Evolutionary conservation across 805 yeast species (phyloP).

Genomic region (Pichia gijzeniarum): DNA sequence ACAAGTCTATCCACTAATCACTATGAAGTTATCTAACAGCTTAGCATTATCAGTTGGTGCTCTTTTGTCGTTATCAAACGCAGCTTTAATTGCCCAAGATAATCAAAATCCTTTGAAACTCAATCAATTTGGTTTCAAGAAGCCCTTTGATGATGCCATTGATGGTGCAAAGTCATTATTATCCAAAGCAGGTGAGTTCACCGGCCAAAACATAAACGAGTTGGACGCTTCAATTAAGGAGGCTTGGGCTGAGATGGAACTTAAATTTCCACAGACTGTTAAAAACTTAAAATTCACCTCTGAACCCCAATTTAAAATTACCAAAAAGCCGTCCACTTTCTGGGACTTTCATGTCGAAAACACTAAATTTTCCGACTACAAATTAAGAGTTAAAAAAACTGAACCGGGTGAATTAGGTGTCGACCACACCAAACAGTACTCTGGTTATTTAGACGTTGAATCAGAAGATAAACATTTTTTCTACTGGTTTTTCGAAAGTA

Average conservation of each 20-base stretch:
- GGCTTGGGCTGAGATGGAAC: conserved; percentile 60
- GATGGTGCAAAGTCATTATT: conserved; percentile 23
- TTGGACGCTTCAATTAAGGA: conserved; percentile 43
- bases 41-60: conserved; percentile 11
- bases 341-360: conserved; percentile 31
- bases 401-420: conserved; percentile 46
- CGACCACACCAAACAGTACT: conserved; percentile 62
- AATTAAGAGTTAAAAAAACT: conserved; percentile 43
- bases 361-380: conserved; percentile 37
- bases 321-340: conserved; percentile 28
- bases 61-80: conserved; percentile 4
- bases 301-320: conserved; percentile 39
- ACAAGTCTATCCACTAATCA: no score
- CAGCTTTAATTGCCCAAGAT: conserved; percentile 3
- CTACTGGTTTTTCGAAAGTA: conserved; percentile 89
- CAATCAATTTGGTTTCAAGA: not conserved
- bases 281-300: conserved; percentile 43
- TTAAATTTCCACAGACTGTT: conserved; percentile 52
- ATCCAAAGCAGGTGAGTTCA: conserved; percentile 41
- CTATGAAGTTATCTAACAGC: conserved; percentile 11
- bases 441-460: conserved; percentile 65
- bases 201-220: conserved; percentile 44
- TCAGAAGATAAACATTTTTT: conserved; percentile 80
- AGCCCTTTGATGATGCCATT: not conserved
- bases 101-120: conserved; percentile 10